These are phyloP conservation scores for Rhytidiadelphus loreus DNA, from an alignment of 225 moss, liverwort and hornwort species.

Conservation along the genomic window DNA sequence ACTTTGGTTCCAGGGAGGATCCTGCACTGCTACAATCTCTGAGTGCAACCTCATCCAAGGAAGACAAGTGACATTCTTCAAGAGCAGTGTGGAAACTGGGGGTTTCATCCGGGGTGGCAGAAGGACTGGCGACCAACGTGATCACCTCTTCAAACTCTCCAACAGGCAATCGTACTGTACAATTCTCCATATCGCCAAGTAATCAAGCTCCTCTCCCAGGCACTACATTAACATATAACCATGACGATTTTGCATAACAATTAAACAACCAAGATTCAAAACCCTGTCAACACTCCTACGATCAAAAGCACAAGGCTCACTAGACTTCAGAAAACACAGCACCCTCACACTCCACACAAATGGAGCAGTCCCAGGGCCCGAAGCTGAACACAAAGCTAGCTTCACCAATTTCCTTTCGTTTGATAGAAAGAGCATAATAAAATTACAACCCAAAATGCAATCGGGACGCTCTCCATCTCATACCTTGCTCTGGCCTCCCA, in stretches of 20 bases:
- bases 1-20: not conserved
- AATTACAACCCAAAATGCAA: not conserved
- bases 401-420: not conserved
- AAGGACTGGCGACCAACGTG: not conserved
- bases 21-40: not conserved
- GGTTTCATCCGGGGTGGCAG: not conserved
- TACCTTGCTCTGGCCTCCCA: not conserved
- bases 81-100: not conserved
- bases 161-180: not conserved
- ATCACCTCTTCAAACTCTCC: not conserved
- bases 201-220: not conserved
- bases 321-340: not conserved
- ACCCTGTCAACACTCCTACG: not conserved
- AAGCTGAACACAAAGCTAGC: not conserved
- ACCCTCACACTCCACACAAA: not conserved
- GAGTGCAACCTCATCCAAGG: not conserved
- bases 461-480: not conserved
- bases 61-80: not conserved
- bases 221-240: not conserved
- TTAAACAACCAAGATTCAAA: not conserved
- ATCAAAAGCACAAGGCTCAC: not conserved
- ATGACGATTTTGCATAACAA: not conserved
- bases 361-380: not conserved
- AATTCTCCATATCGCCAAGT: not conserved
- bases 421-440: not conserved